Conservation (phyloP, 805 yeast genomes). For the Candida adriatica region DNA sequence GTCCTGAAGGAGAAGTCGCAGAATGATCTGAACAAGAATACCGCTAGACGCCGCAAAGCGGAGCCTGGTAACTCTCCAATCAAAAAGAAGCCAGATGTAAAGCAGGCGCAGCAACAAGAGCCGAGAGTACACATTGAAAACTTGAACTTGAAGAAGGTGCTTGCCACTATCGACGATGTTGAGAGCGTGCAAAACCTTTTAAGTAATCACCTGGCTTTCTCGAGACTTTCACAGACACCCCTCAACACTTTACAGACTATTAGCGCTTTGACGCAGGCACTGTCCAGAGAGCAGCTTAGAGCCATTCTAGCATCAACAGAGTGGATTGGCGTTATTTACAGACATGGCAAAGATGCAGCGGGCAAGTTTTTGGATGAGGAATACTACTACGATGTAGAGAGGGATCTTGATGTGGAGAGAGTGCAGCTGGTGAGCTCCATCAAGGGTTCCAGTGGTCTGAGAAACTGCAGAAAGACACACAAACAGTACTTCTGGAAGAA, state of each 20-base stretch:
- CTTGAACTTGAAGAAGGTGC: slow-evolving; percentile 24
- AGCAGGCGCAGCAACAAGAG: slow-evolving; percentile 9
- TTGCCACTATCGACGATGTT: slow-evolving; percentile 33
- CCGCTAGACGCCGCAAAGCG: slow-evolving; percentile 25
- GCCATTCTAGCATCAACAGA: slow-evolving; percentile 36
- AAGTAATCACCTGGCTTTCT: slow-evolving; percentile 82
- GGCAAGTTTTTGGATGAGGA: slow-evolving; percentile 93
- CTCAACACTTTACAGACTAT: slow-evolving; percentile 62
- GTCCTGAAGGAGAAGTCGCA: slow-evolving; percentile 14
- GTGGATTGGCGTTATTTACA: slow-evolving; percentile 81
- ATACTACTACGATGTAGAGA: slow-evolving; percentile 82
- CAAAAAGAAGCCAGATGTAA: slow-evolving; percentile 20
- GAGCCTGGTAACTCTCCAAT: slow-evolving; percentile 26
- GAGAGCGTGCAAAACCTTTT: slow-evolving; percentile 57
- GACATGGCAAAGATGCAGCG: slow-evolving; percentile 93
- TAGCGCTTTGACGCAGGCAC: slow-evolving; percentile 42
- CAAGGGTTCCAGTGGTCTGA: slow-evolving; percentile 73
- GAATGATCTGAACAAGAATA: slow-evolving; percentile 15
- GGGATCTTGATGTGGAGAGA: slow-evolving; percentile 68
- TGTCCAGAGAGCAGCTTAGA: slow-evolving; percentile 39
- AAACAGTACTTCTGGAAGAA: slow-evolving; percentile 59
- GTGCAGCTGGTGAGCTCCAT: slow-evolving; percentile 62
- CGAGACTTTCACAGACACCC: slow-evolving; percentile 84
- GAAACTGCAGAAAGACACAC: slow-evolving; percentile 90
- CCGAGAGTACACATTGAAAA: slow-evolving; percentile 24